Evolutionary conservation across 495 filamentous ascomycete genomes (phyloP).

Genomic region (Collariella sp.): DNA sequence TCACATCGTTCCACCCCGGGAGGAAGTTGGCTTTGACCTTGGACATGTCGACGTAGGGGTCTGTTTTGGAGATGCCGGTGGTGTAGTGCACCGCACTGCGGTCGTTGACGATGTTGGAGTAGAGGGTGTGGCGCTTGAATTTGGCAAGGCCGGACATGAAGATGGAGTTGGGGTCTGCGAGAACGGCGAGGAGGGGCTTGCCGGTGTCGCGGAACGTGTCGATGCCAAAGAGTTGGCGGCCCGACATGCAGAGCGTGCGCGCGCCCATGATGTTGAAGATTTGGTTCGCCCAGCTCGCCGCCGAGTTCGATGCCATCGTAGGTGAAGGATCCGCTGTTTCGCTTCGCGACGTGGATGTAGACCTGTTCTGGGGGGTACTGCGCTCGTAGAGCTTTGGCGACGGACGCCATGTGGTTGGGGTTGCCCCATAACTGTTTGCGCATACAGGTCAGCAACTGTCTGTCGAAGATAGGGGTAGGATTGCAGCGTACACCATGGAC

Average conservation of each 20-base stretch:
- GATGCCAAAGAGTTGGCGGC: constrained; percentile 77
- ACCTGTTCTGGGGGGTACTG: constrained; percentile 55
- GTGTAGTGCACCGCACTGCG: constrained; percentile 75
- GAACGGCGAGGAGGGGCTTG: constrained; percentile 65
- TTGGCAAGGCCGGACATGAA: constrained; percentile 70
- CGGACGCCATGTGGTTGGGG: constrained; percentile 66
- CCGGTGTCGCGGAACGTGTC: constrained; percentile 78
- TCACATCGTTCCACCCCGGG: constrained; percentile 60
- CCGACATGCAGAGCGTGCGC: constrained; percentile 66
- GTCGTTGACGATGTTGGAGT: constrained; percentile 83
- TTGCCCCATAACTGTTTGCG: constrained; percentile 76
- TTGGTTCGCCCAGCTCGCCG: constrained; percentile 60
- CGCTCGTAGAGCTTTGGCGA: constrained; percentile 59
- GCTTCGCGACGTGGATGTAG: constrained; percentile 66
- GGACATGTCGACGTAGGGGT: constrained; percentile 64
- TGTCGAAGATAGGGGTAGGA: background rate
- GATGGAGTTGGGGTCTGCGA: constrained; percentile 77
- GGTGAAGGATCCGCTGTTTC: constrained; percentile 74
- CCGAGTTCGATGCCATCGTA: constrained; percentile 92
- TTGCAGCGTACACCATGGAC: constrained; percentile 66
- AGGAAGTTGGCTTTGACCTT: constrained; percentile 62
- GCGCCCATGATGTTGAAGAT: constrained; percentile 78
- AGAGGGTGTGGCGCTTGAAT: constrained; percentile 66
- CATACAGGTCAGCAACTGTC: constrained; percentile 19
- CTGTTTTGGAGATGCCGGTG: constrained; percentile 57